Evolutionary conservation across 306 rosid species (phyloP), one percentile per base, ranked within the genome.

Genomic region (Begonia peltatifolia): DNA sequence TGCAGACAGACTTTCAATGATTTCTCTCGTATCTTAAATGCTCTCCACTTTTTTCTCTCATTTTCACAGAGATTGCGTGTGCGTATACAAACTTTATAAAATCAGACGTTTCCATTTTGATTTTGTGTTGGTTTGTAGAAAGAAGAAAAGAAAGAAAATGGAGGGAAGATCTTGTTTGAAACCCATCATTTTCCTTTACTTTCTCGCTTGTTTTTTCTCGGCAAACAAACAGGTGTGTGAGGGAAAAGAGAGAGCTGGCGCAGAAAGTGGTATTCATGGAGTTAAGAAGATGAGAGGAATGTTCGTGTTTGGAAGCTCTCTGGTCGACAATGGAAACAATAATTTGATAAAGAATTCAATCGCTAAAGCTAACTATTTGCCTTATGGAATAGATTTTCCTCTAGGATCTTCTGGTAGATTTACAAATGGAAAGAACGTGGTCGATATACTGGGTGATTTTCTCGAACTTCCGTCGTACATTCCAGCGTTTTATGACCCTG

Each of bases 241-340:
- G 41, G 63, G 55, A 17, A 16, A 12, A 47, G 14, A 20, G 10
- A 14, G 20, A 15, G 18, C 15, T 12, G 9, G 38, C 38, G 6
- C 38, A 30, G 38, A 30, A 0, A 0, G 3, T 30, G 38, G 38
- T 7, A 5, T 30, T 30, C 38, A 5, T 30, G 38, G 38, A 5
- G 38, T 5, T 30, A 30, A 30, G 38, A 35, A 49, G 53, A 64
- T 53, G 16, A 61, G 61, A 42, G 82, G 82, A 1, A 61, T 76
- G 78, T 71, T 76, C 55, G 74, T 76, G 55, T 76, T 76, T 52
- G 82, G 82, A 57, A 71, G 78, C 61, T 76, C 82, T 53, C 49
- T 71, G 56, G 75, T 76, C 18, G 82, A 76, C 60, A 76, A 68
- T 65, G 82, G 82, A 13, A 76, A 76, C 70, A 76, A 76, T 41